phyloP scores from a whole-genome alignment of 805 yeast species.

The Lachancea meyersii region DNA sequence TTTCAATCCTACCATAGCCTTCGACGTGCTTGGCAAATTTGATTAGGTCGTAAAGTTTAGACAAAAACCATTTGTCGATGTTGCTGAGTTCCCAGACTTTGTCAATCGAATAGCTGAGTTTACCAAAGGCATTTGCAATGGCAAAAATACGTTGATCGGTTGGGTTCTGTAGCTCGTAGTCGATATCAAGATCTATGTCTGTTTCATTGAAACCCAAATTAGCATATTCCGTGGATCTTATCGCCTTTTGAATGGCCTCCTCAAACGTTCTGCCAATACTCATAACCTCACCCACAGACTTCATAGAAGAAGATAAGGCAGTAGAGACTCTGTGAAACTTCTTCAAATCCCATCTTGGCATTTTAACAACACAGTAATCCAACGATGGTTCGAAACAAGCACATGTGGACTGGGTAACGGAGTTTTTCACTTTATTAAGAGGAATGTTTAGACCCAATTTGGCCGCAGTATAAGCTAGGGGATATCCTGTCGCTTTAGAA shows the following conservation, averaged over 20 bases:
- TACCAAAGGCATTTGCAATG: slow-evolving; percentile 85
- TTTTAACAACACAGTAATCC: slow-evolving; percentile 94
- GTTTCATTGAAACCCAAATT: slow-evolving; percentile 90
- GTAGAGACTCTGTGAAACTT: slow-evolving; percentile 91
- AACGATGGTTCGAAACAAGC: slow-evolving; percentile 97
- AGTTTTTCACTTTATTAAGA: slow-evolving; percentile 82
- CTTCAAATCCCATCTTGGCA: slow-evolving; percentile 98
- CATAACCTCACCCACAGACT: slow-evolving; percentile 99
- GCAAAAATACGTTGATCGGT: slow-evolving; percentile 97
- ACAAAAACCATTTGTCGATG: slow-evolving; percentile 94
- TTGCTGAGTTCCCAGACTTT: slow-evolving; percentile 85
- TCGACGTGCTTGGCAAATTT: slow-evolving; percentile 59
- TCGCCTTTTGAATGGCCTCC: slow-evolving; percentile 96
- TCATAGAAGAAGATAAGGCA: slow-evolving; percentile 86
- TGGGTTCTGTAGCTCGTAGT: slow-evolving; percentile 89
- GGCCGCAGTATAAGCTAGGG: slow-evolving; percentile 97
- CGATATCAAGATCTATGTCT: slow-evolving; percentile 86
- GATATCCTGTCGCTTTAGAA: slow-evolving; percentile 97
- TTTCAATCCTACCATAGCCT: slow-evolving; percentile 46
- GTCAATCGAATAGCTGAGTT: slow-evolving; percentile 78
- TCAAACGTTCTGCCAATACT: slow-evolving; percentile 95
- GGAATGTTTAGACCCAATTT: slow-evolving; percentile 91
- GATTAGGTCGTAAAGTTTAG: slow-evolving; percentile 73
- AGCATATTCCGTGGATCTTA: slow-evolving; percentile 85
- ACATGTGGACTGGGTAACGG: slow-evolving; percentile 89